Base-by-base conservation (phyloP, 306 rosid species). In the Dalbergia cochinchinensis region DNA sequence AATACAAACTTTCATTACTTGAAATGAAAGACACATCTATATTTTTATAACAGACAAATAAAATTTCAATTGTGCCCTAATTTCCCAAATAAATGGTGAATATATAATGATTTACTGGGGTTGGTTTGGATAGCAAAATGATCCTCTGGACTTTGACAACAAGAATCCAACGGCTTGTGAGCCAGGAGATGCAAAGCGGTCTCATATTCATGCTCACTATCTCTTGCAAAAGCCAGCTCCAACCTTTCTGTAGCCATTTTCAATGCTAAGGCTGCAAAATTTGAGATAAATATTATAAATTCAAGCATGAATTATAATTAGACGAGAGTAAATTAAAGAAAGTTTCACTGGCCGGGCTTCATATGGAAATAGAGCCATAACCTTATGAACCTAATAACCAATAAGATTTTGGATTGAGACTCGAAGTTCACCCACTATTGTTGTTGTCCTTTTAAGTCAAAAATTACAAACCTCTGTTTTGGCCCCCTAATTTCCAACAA, bases 151-250 rank as follows among this genome's bases (percentile, higher is more conserved):
- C 12, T 8, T 8, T 76, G 74, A 33, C 68, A 42, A 31, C 69
- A 39, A 65, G 41, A 70, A 53, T 77, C 77, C 34, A 14, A 34
- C 26, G 78, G 65, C 15, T 15, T 12, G 14, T 63, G 62, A 60
- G 87, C 84, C 69, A 84, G 37, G 5, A 79, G 34, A 79, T 84
- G 84, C 65, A 84, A 79, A 19, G 74, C 87, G 5, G 81, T 79
- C 7, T 51, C 63, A 1, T 73, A 1, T 26, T 26, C 63, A 0
- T 73, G 41, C 18, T 1, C 70, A 19, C 31, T 26, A 26, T 83
- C 68, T 1, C 50, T 62, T 31, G 71, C 63, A 2, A 74, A 74
- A 26, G 84, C 84, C 3, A 83, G 57, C 0, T 3, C 4, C 16
- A 5, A 10, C 51, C 2, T 41, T 0, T 68, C 1, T 69, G 4